These are phyloP conservation scores for Benincasa hispida DNA, from an alignment of 306 rosid genomes.

Conservation along the genomic window DNA sequence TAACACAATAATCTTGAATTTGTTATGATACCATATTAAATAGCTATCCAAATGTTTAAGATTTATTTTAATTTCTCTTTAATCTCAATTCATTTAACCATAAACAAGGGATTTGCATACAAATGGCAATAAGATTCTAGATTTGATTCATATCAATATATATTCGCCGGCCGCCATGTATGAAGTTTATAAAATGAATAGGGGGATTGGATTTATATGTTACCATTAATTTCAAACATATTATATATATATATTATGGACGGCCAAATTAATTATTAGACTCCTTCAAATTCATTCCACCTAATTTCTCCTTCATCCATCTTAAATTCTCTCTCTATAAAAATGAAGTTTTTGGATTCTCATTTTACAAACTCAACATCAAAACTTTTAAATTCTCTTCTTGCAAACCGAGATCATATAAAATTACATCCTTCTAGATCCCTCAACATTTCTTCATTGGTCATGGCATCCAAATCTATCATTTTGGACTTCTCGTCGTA, in stretches of 20 bases:
- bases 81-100: too few relatives aligned
- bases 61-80: too few relatives aligned
- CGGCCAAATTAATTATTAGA: background rate
- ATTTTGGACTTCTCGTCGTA: background rate
- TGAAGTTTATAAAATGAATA: background rate
- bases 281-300: background rate
- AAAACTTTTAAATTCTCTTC: background rate
- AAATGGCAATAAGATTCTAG: too few relatives aligned
- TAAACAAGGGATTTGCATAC: too few relatives aligned
- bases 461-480: slow-evolving; percentile 1
- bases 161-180: background rate
- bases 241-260: background rate
- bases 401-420: background rate
- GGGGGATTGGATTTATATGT: background rate
- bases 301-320: background rate
- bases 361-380: background rate
- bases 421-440: background rate
- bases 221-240: background rate
- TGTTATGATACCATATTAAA: too few relatives aligned
- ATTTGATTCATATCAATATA: background rate
- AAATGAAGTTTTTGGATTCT: background rate
- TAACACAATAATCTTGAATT: too few relatives aligned
- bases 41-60: too few relatives aligned
- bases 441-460: background rate
- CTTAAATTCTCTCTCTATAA: background rate